Evolutionary conservation across 352 stramenopile species (phyloP).

Genomic region (Pythium folliculosum): DNA sequence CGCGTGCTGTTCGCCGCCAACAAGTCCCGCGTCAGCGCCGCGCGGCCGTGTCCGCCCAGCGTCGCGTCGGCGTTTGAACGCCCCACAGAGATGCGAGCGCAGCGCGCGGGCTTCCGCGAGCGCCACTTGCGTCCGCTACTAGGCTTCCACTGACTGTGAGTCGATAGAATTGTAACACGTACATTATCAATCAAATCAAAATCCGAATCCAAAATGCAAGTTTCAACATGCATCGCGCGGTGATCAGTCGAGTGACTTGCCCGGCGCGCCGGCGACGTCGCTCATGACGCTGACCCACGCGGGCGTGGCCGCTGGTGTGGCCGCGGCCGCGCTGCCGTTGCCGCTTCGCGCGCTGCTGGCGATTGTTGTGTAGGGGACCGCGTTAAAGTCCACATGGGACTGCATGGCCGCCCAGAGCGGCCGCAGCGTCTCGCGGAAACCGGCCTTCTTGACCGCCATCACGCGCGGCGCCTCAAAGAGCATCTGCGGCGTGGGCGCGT

Average conservation of each 20-base stretch:
- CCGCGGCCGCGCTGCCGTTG: neutral
- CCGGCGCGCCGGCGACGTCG: neutral
- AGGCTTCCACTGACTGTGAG: neutral
- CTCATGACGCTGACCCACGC: constrained; percentile 8
- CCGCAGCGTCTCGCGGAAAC: constrained; percentile 4
- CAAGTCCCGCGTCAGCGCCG: neutral
- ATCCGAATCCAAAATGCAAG: neutral
- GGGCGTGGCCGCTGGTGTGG: neutral
- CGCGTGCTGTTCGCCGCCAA: neutral
- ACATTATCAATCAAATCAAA: neutral
- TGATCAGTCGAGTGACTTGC: neutral
- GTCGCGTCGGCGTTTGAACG: neutral
- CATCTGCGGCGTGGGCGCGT: neutral
- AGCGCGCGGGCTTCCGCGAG: neutral
- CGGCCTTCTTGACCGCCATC: neutral
- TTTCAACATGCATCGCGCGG: neutral
- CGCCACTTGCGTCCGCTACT: neutral
- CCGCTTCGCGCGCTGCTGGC: too few relatives aligned
- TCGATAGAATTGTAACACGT: neutral
- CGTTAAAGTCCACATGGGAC: neutral
- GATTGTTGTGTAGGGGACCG: too few relatives aligned
- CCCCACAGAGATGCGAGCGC: neutral
- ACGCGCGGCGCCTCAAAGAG: neutral
- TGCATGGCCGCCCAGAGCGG: neutral
- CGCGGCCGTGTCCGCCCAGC: neutral